phyloP scores from a whole-genome alignment of 1,139 yeast genomes.

The Yamadazyma friedrichii region DNA sequence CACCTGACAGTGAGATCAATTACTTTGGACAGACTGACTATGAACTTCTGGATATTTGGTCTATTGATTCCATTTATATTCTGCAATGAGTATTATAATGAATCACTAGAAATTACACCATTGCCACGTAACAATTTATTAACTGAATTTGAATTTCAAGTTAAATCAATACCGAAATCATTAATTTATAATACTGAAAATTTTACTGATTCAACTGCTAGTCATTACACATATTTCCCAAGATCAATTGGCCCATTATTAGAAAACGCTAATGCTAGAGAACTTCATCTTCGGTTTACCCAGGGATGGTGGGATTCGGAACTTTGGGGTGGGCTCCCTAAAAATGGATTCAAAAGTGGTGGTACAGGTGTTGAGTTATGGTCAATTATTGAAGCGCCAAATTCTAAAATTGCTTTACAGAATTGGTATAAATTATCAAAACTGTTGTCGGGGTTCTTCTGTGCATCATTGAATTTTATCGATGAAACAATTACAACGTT shows the following conservation, averaged over 20 bases:
- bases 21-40: neutral
- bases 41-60: neutral
- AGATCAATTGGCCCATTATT: slow-evolving; percentile 77
- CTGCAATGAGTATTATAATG: slow-evolving; percentile 40
- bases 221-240: slow-evolving; percentile 79
- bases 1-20: neutral
- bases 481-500: slow-evolving; percentile 76
- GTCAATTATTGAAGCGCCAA: slow-evolving; percentile 74
- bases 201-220: slow-evolving; percentile 17
- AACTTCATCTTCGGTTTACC: slow-evolving; percentile 79
- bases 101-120: slow-evolving; percentile 61
- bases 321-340: slow-evolving; percentile 82
- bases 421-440: slow-evolving; percentile 76
- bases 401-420: slow-evolving; percentile 52
- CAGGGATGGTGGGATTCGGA: slow-evolving; percentile 97
- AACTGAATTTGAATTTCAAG: slow-evolving; percentile 65
- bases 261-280: slow-evolving; percentile 63
- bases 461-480: slow-evolving; percentile 91
- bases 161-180: slow-evolving; percentile 46
- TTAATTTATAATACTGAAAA: slow-evolving; percentile 30
- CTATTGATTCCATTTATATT: neutral
- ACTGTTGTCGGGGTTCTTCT: slow-evolving; percentile 84
- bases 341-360: slow-evolving; percentile 70
- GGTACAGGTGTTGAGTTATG: slow-evolving; percentile 96
- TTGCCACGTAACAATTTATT: slow-evolving; percentile 67